Base-by-base conservation (phyloP, 176 grass and related monocot species). In the Coix lacrymajobi region DNA sequence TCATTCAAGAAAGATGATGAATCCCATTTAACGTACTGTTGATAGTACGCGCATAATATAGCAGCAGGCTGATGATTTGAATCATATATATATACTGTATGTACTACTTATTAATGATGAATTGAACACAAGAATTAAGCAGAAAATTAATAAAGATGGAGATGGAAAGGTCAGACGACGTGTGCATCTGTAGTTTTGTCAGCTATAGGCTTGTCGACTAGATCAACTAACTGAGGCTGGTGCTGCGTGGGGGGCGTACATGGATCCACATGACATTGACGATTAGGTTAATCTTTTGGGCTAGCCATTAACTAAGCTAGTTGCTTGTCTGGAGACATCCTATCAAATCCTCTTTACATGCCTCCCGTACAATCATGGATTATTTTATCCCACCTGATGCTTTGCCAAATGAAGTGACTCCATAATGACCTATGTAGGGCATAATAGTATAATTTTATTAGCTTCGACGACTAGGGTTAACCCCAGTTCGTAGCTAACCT, bases 321-420 rank as follows among this genome's bases (percentile, higher is more conserved):
- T 83, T 90, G 84, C 84, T 58, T 69, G 66, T 78, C 71, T 68
- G 77, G 85, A 82, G 82, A 91, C 85, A 91, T 91, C 85, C 77
- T 88, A 91, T 91, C 77, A 81, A 77, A 78, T 49, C 77, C 65
- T 76, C 79, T 81, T 43, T 84, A 81, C 77, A 88, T 85, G 82
- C 73, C 57, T 37, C 77, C 77, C 58, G 85, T 90, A 88, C 82
- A 88, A 88, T 87, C 64, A 88, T 88, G 49, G 28, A 78, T 82
- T 91, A 87, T 12, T 85, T 62, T 77, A 82, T 73, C n/a, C n/a
- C n/a, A 22, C 29, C 17, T 5, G 49, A 68, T 84, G 77, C 78
- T 85, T 72, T 66, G 72, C 38, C 46, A 44, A 85, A 69, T 82
- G 82, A 85, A 43, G 81, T 39, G 78, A 81, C 82, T 79, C 38